Evolutionary conservation across 805 yeast species (phyloP).

Genomic region (Hanseniaspora occidentalis): DNA sequence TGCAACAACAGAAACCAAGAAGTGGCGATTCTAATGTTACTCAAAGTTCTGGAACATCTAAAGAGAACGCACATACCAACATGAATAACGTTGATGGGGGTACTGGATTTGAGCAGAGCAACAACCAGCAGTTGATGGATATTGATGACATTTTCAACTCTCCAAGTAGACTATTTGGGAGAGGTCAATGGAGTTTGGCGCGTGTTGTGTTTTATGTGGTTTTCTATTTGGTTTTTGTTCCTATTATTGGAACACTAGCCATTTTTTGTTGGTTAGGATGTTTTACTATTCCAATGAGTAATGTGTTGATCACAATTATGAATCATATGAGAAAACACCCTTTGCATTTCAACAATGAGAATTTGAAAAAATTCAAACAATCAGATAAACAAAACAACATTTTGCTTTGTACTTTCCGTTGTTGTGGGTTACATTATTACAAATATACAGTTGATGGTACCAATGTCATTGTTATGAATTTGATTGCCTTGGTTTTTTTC

Average conservation of each 20-base stretch:
- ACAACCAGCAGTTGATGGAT: neutral
- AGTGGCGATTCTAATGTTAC: no score
- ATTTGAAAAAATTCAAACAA: constrained; percentile 51
- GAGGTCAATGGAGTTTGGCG: constrained; percentile 86
- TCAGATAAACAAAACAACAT: constrained; percentile 37
- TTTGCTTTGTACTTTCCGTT: constrained; percentile 80
- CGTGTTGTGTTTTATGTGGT: constrained; percentile 62
- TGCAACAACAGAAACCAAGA: no score
- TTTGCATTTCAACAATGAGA: constrained; percentile 39
- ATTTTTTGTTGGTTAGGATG: constrained; percentile 68
- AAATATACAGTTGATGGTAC: constrained; percentile 96
- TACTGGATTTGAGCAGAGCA: no score
- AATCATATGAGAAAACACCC: constrained; percentile 85
- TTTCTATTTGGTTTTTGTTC: constrained; percentile 60
- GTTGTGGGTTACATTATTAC: constrained; percentile 86
- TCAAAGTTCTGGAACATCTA: no score
- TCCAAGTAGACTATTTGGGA: constrained; percentile 62
- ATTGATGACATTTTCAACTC: constrained; percentile 15
- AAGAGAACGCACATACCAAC: no score
- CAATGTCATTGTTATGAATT: constrained; percentile 79
- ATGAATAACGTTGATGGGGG: no score
- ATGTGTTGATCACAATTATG: constrained; percentile 52
- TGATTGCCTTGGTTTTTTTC: constrained; percentile 66
- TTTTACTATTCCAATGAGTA: constrained; percentile 89
- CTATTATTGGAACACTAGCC: constrained; percentile 44